A percentile compares a stretch with the other conserved stretches of the same genome.
phyloP scores from a whole-genome alignment of 2,329 filamentous ascomycete species.

The Neofusicoccum cordaticola region DNA sequence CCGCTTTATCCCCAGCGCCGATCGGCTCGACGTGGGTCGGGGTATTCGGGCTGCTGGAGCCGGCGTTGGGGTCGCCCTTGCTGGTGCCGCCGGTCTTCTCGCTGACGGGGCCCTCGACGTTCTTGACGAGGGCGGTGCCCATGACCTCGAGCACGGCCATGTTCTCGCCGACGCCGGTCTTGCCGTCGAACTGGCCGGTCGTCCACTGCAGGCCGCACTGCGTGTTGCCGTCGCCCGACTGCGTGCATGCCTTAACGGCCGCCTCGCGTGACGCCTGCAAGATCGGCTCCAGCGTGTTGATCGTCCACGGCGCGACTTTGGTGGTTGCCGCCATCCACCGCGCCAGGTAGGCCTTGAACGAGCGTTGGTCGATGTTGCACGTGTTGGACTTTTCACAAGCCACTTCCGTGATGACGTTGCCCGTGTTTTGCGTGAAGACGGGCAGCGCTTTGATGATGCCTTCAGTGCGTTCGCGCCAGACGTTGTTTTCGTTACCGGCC shows the following conservation, averaged over 20 bases:
- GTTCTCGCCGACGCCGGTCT: conserved; percentile 55
- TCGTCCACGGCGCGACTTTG: conserved; percentile 38
- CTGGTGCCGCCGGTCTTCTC: conserved; percentile 53
- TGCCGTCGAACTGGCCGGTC: conserved; percentile 45
- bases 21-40: conserved; percentile 37
- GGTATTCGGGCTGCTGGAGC: conserved; percentile 28
- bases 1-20: conserved; percentile 63
- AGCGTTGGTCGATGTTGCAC: conserved; percentile 49
- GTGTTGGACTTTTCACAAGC: conserved; percentile 46
- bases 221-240: conserved; percentile 47
- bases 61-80: conserved; percentile 45
- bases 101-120: conserved; percentile 32
- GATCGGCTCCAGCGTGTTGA: conserved; percentile 47
- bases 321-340: conserved; percentile 44
- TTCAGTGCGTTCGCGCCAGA: conserved; percentile 23
- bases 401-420: conserved; percentile 46
- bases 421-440: conserved; percentile 38
- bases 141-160: conserved; percentile 59
- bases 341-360: conserved; percentile 45
- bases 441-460: conserved; percentile 38
- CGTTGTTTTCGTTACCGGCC: conserved; percentile 3
- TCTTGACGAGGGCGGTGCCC: conserved; percentile 34
- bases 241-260: conserved; percentile 55
- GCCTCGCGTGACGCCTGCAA: conserved; percentile 55
- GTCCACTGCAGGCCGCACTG: conserved; percentile 49